Conservation (phyloP, 202 grass and related monocot genomes). For the Setaria viridis region DNA sequence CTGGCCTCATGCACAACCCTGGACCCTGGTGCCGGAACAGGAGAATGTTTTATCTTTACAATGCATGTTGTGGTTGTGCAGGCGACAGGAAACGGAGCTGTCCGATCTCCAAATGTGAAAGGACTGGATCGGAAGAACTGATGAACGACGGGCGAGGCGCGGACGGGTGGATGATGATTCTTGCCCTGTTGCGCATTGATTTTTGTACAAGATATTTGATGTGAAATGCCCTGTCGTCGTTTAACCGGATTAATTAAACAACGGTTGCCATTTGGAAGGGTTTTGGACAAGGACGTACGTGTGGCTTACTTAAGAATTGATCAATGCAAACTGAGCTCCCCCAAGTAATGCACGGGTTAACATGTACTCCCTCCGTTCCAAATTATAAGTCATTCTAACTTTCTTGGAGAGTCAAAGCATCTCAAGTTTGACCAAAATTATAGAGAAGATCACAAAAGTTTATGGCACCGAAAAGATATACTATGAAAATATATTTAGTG, state of each 20-base stretch:
- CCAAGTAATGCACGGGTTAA: neutral
- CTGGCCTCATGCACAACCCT: neutral
- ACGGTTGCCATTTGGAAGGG: constrained; percentile 43
- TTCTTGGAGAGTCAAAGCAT: too few relatives aligned
- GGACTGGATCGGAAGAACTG: neutral
- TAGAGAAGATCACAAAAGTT: too few relatives aligned
- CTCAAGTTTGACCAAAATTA: too few relatives aligned
- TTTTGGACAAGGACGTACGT: constrained; percentile 23
- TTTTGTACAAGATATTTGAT: constrained; percentile 15
- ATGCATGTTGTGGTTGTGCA: neutral
- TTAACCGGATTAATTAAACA: neutral
- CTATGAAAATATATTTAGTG: too few relatives aligned
- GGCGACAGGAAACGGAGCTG: neutral
- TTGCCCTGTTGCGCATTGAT: constrained; percentile 23
- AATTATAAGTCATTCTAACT: too few relatives aligned
- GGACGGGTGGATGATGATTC: neutral
- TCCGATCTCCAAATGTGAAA: constrained; percentile 47
- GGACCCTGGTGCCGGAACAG: neutral
- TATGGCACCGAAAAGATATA: too few relatives aligned
- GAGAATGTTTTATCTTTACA: neutral
- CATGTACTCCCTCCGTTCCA: neutral
- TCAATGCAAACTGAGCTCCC: constrained; percentile 1
- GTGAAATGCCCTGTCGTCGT: constrained; percentile 26
- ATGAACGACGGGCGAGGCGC: neutral
- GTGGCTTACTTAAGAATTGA: constrained; percentile 19